These are phyloP conservation scores for Candida quercuum DNA, from an alignment of 805 yeast genomes.

Conservation along the genomic window DNA sequence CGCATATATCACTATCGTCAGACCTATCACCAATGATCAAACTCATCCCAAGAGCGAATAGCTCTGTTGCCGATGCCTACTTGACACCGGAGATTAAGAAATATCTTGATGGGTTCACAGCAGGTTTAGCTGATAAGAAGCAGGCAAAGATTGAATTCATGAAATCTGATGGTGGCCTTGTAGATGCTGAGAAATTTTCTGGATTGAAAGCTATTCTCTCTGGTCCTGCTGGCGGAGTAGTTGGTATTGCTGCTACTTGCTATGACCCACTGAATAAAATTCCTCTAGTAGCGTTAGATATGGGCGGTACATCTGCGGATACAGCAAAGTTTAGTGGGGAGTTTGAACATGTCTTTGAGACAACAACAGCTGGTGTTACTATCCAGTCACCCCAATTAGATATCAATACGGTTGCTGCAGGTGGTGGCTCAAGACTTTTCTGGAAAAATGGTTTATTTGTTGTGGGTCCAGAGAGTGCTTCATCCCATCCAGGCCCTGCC, in stretches of 20 bases:
- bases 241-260: slow-evolving; percentile 85
- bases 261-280: slow-evolving; percentile 45
- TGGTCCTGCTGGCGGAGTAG: slow-evolving; percentile 98
- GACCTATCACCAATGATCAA: slow-evolving; percentile 77
- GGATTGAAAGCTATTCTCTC: slow-evolving; percentile 86
- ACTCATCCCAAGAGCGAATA: slow-evolving; percentile 67
- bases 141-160: slow-evolving; percentile 65
- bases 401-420: slow-evolving; percentile 80
- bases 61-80: slow-evolving; percentile 79
- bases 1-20: slow-evolving; percentile 62
- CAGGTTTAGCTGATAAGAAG: slow-evolving; percentile 48
- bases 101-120: slow-evolving; percentile 55
- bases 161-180: slow-evolving; percentile 96
- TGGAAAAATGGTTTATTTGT: slow-evolving; percentile 70
- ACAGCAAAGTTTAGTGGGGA: slow-evolving; percentile 71
- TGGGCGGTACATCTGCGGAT: slow-evolving; percentile 92
- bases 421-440: slow-evolving; percentile 68
- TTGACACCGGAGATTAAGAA: slow-evolving; percentile 72
- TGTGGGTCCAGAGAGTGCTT: slow-evolving; percentile 85
- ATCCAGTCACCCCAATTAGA: slow-evolving; percentile 83
- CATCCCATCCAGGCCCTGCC: slow-evolving; percentile 88
- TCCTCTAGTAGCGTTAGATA: slow-evolving; percentile 78
- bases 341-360: slow-evolving; percentile 76
- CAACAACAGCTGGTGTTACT: slow-evolving; percentile 77
- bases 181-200: slow-evolving; percentile 76